phyloP scores from a whole-genome alignment of 1,284 basidiomycete species.

The Neolentinus lepideus region DNA sequence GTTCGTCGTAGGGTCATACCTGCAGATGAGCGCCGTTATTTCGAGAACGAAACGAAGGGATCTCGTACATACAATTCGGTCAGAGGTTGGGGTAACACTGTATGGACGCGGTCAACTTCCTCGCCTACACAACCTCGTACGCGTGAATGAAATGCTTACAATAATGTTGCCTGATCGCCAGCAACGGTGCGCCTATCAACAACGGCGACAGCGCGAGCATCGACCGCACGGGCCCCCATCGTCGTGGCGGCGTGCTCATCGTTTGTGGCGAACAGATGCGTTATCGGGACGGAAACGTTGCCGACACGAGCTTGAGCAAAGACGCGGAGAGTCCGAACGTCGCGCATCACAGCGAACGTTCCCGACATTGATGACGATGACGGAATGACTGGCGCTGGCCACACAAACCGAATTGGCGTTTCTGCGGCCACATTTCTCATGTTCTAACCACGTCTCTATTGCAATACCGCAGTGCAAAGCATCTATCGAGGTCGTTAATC shows the following conservation, averaged over 20 bases:
- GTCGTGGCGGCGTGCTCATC: slow-evolving; percentile 2
- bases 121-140: background rate
- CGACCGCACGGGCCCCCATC: slow-evolving; percentile 30
- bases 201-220: slow-evolving; percentile 27
- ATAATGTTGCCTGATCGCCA: slow-evolving; percentile 24
- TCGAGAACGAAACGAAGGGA: background rate
- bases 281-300: too few species aligned
- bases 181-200: slow-evolving; percentile 23
- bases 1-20: background rate
- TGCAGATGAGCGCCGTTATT: background rate
- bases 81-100: slow-evolving; percentile 34
- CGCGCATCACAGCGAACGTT: background rate
- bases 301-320: background rate
- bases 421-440: too few species aligned
- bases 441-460: too few species aligned
- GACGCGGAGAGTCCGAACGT: too few species aligned
- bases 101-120: background rate
- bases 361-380: background rate
- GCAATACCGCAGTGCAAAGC: too few species aligned
- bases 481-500: too few species aligned
- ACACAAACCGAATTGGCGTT: background rate
- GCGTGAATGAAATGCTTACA: slow-evolving; percentile 29
- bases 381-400: background rate
- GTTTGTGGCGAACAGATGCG: too few species aligned
- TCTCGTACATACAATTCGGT: slow-evolving; percentile 25